Base-by-base conservation (phyloP, 2,329 filamentous ascomycete species). In the Venturia asperata region DNA sequence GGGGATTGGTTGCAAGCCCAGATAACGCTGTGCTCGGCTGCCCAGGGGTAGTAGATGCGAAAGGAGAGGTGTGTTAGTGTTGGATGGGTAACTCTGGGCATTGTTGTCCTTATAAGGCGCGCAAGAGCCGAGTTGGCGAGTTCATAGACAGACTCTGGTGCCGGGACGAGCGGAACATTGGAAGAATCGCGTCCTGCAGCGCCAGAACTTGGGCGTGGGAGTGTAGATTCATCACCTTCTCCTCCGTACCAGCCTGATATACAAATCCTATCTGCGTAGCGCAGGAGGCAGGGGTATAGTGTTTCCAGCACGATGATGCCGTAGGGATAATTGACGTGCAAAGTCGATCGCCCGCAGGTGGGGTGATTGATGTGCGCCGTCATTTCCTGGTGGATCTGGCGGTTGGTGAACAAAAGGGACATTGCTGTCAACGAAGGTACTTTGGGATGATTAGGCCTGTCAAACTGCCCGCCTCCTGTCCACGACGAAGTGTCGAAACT, bases 261-360 rank as follows among this genome's bases (percentile, higher is more conserved):
- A 42, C 34, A 34, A 19, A 65, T 56, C 19, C 52, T 43, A 17
- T 61, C 47, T 21, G 37, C 34, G 30, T 65, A 45, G 21, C 37
- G 39, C 19, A 66, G 43, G 19, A 66, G 60, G 30, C 42, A 24
- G 11, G 64, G 60, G 39, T 66, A 63, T 24, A 47, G 19, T 41
- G 65, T 30, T 27, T 47, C 39, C 19, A 66, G 60, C 19, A 63
- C 60, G 13, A 66, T 55, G 45, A 66, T 21, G 11, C 64, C 64
- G 56, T 64, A 66, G 30, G 64, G 64, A 21, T 66, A 66, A 13
- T 42, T 63, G 43, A 64, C 60, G 42, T 66, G 47, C 7, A 66
- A 41, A 10, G 45, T 64, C 11, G 61, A 42, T n/a, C 27, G 42
- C 30, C 27, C 34, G 60, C 21, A 52, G 10, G 39, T 63, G 17